These are phyloP conservation scores for Eurotiales sp. DNA, from an alignment of 2,329 filamentous ascomycete species.

Conservation along the genomic window DNA sequence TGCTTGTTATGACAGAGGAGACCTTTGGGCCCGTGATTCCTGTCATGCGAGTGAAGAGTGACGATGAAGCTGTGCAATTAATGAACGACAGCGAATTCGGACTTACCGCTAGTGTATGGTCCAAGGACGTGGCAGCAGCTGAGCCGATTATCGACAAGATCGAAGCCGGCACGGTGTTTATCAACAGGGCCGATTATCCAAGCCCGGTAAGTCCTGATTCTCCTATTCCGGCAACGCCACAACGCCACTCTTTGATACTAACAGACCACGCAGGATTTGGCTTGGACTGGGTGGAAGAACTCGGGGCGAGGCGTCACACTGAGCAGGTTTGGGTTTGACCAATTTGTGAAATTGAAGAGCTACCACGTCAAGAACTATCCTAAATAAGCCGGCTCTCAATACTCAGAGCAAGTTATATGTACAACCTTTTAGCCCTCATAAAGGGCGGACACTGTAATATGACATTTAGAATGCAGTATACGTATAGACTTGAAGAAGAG, in stretches of 20 bases:
- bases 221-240: background rate
- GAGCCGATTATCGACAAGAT: constrained; percentile 74
- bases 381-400: too few species aligned
- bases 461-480: too few species aligned
- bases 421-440: background rate
- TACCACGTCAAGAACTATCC: constrained; percentile 83
- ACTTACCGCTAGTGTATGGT: constrained; percentile 96
- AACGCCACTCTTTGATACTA: constrained; percentile 17
- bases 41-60: constrained; percentile 77
- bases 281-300: constrained; percentile 98
- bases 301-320: constrained; percentile 89
- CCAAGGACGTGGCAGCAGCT: constrained; percentile 73
- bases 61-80: constrained; percentile 73
- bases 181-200: constrained; percentile 90
- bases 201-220: constrained; percentile 65
- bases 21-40: constrained; percentile 93
- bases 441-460: too few species aligned
- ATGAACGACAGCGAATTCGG: constrained; percentile 98
- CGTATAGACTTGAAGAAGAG: too few species aligned
- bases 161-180: constrained; percentile 92
- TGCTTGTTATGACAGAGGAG: constrained; percentile 89
- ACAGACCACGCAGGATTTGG: constrained; percentile 63
- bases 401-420: background rate
- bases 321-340: constrained; percentile 86
- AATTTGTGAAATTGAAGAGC: constrained; percentile 95